These are phyloP conservation scores for Colletotrichum ledebouriae DNA, from an alignment of 2,329 filamentous ascomycete genomes.

Conservation along the genomic window DNA sequence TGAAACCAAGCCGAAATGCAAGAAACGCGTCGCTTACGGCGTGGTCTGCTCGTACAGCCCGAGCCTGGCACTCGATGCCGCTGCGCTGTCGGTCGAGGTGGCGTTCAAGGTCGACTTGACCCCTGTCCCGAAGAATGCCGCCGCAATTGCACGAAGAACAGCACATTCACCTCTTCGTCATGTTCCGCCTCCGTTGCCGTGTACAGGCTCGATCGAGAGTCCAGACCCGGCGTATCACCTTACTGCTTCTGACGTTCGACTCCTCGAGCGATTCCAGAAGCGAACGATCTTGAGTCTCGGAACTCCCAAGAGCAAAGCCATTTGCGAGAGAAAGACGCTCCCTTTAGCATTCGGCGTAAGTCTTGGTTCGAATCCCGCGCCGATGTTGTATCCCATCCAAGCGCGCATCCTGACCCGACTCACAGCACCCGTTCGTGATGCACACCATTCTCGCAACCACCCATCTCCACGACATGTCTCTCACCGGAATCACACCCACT, in stretches of 20 bases:
- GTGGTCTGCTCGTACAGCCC: constrained; percentile 63
- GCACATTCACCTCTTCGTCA: constrained; percentile 28
- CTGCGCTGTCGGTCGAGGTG: constrained; percentile 41
- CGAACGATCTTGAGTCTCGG: constrained; percentile 59
- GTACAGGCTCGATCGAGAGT: constrained; percentile 39
- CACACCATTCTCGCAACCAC: too few relatives aligned
- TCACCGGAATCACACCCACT: neutral
- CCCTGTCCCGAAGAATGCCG: neutral
- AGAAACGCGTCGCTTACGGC: constrained; percentile 61
- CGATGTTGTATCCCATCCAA: too few relatives aligned
- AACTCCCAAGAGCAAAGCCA: constrained; percentile 46
- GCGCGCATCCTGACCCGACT: too few relatives aligned
- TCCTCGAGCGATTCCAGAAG: constrained; percentile 58
- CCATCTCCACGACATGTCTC: too few relatives aligned
- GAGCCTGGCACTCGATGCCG: constrained; percentile 42
- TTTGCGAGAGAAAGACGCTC: constrained; percentile 54
- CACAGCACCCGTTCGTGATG: constrained; percentile 50
- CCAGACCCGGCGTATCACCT: constrained; percentile 51
- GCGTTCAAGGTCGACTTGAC: constrained; percentile 22
- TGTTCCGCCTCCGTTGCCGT: constrained; percentile 36
- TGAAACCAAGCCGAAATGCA: constrained; percentile 63
- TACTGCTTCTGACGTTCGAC: constrained; percentile 49
- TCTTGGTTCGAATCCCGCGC: neutral
- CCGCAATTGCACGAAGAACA: too few relatives aligned
- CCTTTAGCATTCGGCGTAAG: constrained; percentile 57